These are phyloP conservation scores for Colletotrichum euphorbiae DNA, from an alignment of 2,329 filamentous ascomycete genomes.

Conservation along the genomic window DNA sequence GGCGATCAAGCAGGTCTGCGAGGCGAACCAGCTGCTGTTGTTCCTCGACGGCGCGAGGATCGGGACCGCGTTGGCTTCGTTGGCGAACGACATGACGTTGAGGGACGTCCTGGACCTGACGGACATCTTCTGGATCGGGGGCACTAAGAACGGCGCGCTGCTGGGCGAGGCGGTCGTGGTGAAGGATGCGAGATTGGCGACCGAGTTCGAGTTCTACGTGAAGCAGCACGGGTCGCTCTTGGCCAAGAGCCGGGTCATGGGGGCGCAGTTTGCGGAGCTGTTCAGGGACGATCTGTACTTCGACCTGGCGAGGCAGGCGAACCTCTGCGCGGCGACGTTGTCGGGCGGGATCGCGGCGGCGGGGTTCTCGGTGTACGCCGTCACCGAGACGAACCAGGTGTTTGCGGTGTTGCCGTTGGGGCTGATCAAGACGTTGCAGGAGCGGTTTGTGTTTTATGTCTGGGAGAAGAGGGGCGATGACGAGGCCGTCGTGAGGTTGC, in stretches of 20 bases:
- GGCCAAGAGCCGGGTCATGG: conserved; percentile 62
- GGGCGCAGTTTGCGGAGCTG: conserved; percentile 61
- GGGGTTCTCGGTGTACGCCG: conserved; percentile 56
- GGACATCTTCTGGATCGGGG: conserved; percentile 67
- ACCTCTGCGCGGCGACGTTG: conserved; percentile 56
- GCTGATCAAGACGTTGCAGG: conserved; percentile 54
- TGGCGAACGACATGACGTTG: conserved; percentile 56
- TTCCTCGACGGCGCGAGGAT: conserved; percentile 63
- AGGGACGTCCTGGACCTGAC: conserved; percentile 58
- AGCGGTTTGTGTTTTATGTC: conserved; percentile 59
- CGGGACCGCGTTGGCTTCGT: conserved; percentile 53
- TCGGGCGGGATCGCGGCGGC: conserved; percentile 55
- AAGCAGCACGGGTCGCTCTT: conserved; percentile 64
- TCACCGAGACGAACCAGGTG: conserved; percentile 64
- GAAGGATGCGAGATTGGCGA: conserved; percentile 53
- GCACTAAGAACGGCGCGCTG: conserved; percentile 63
- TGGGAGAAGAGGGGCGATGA: conserved; percentile 58
- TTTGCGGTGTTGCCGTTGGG: conserved; percentile 57
- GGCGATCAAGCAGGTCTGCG: conserved; percentile 57
- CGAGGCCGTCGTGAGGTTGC: conserved; percentile 55
- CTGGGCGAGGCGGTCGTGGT: conserved; percentile 64
- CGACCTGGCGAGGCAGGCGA: conserved; percentile 58
- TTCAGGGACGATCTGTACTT: conserved; percentile 60
- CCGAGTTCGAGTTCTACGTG: conserved; percentile 62
- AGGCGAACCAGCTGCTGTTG: conserved; percentile 54